Base-by-base conservation (phyloP, 1,284 basidiomycete species). In the Porodaedalea pini region DNA sequence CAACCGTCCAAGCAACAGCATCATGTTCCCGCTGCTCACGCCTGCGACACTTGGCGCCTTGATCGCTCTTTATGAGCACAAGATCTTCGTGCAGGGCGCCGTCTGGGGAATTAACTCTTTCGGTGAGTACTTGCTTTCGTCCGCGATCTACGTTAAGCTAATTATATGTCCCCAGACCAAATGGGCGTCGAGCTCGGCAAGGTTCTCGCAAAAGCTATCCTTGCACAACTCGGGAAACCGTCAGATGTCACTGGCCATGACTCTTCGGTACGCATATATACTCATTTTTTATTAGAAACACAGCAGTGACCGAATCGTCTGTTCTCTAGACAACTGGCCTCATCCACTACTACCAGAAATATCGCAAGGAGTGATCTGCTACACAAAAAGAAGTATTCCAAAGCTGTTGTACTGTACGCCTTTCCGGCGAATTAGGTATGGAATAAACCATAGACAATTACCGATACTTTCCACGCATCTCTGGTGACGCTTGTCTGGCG, bases 51-150 rank as follows among this genome's bases (percentile, higher is more conserved):
- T 98, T 31, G 95, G 85, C 49, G 88, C 92, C 0, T 75, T 96
- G 51, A 88, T 96, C 67, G 91, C 90, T n/a, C 69, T 96, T 63
- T 96, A 96, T 71, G 96, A 99, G 76, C 96, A 99, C 81, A 99
- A 99, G 82, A 98, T 99, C 70, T 97, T 98, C 73, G 90, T 92
- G 0, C 97, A 99, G 73, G 96, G 96, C 68, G 90, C 92, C 51
- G 81, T 98, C 62, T 98, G 95, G 95, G 92, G 93, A 47, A 97
- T 99, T 80, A 99, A 99, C 81, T 96, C 93, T 8, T 99, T 91
- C 71, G 92, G 90, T 91, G 55, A 37, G 81, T 68, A 11, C 4
- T 36, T 31, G 17, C 15, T 2, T 45, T 25, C 27, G 8, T 13
- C 23, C 13, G 7, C 2, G 23, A 0, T 17, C 39, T 19, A 31